Evolutionary conservation across 2,329 filamentous ascomycete species (phyloP), one percentile per base, ranked within the genome.

Genomic region (Cladorrhinum sp.): DNA sequence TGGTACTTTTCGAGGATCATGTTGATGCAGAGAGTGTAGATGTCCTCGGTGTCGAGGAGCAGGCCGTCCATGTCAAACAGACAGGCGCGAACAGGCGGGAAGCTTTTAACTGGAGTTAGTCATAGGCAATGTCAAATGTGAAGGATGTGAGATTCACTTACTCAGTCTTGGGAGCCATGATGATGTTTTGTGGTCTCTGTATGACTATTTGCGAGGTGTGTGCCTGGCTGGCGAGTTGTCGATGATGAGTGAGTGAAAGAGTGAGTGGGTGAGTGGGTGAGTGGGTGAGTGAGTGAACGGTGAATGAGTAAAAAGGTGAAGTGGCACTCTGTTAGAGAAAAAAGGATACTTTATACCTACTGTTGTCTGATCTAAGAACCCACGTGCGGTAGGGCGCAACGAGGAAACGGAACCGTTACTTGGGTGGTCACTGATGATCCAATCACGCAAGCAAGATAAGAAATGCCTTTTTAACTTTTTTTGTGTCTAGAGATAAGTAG

Each of bases 31-130:
- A 84, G 73, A 0, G 92, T 95, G 80, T 98, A 98, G 59, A 86
- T 75, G 69, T 98, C 95, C 79, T 98, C 95, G 32, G 91, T 92
- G 76, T 98, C 88, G 72, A 99, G 90, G 20, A 99, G 85, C 36
- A 99, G 88, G 62, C 95, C 95, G 76, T 99, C 95, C 93, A 98
- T 97, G 80, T 99, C 95, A 75, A 99, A 98, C 66, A 99, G 87
- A 76, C 93, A 97, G 67, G 93, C 95, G 68, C 92, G 85, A 61
- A 98, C 82, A 51, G 89, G 86, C 20, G 91, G 89, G 74, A 92
- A 87, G 72, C 89, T 91, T 70, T 29, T 6, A 1, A 9, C n/a
- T 3, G 12, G n/a, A 29, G 27, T 65, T 48, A 62, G n/a, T 4
- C 5, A 13, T 4, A n/a, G 48, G 3, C 24, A 27, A 6, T 36